Evolutionary conservation across 2,329 filamentous ascomycete species (phyloP).

Genomic region (Ascocoryne sarcoides): DNA sequence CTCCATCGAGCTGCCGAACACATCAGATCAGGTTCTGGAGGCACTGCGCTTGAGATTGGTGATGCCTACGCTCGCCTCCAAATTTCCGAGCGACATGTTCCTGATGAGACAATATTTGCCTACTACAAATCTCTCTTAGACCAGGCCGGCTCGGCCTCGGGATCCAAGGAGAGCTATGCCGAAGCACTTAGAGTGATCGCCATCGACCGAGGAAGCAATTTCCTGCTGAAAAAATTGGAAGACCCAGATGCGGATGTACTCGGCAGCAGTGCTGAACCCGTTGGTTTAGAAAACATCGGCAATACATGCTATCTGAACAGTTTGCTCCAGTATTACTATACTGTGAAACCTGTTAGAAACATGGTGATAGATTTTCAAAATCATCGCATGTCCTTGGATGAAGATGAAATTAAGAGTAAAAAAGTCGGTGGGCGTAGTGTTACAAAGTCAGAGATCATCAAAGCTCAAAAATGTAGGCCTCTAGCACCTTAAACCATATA

Average conservation of each 20-base stretch:
- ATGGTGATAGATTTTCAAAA: conserved; percentile 70
- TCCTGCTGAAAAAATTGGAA: conserved; percentile 27
- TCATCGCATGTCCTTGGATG: conserved; percentile 58
- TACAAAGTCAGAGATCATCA: conserved; percentile 45
- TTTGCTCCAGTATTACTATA: conserved; percentile 90
- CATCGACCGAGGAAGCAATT: conserved; percentile 24
- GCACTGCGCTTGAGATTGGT: conserved; percentile 17
- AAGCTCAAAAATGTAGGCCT: conserved; percentile 66
- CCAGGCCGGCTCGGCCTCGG: conserved; percentile 20
- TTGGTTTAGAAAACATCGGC: conserved; percentile 85
- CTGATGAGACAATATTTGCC: conserved; percentile 26
- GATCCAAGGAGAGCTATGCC: conserved; percentile 25
- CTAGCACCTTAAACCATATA: too few species aligned
- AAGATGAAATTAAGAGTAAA: conserved; percentile 54
- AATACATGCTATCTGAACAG: conserved; percentile 99
- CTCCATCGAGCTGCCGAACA: conserved; percentile 22
- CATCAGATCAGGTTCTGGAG: conserved; percentile 22
- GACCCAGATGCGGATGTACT: conserved; percentile 27
- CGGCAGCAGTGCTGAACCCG: conserved; percentile 49
- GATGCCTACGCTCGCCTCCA: conserved; percentile 29
- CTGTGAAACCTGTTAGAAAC: conserved; percentile 70
- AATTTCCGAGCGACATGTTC: conserved; percentile 17
- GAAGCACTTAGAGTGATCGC: conserved; percentile 28
- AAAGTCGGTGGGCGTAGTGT: conserved; percentile 68
- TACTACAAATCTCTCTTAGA: conserved; percentile 26